Evolutionary conservation across 371 early-diverging fungal species (phyloP).

Genomic region (Apophysomyces elegans): DNA sequence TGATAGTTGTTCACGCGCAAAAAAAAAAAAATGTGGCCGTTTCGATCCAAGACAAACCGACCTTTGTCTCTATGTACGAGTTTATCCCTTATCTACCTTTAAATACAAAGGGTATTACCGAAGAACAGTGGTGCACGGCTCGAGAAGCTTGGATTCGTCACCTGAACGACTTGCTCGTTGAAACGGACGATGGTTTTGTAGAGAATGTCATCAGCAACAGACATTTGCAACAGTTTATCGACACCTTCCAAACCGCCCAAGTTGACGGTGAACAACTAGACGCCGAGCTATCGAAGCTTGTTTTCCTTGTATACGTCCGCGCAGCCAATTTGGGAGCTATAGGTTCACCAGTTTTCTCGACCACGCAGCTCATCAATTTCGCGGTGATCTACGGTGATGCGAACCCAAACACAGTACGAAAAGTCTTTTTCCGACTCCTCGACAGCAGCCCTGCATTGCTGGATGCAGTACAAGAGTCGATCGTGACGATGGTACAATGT

Average conservation of each 20-base stretch:
- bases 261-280: conserved; percentile 10
- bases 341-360: conserved; percentile 11
- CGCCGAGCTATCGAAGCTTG: conserved; percentile 15
- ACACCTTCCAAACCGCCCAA: conserved; percentile 11
- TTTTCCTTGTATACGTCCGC: conserved; percentile 23
- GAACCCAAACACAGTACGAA: conserved; percentile 16
- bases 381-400: conserved; percentile 18
- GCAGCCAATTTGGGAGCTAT: conserved; percentile 4
- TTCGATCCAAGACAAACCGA: neutral
- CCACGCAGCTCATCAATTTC: conserved; percentile 13
- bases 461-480: neutral
- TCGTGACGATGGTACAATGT: neutral
- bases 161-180: conserved; percentile 14
- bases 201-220: conserved; percentile 14
- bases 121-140: conserved; percentile 20
- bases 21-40: neutral
- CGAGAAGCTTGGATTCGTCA: conserved; percentile 19
- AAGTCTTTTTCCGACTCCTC: conserved; percentile 12
- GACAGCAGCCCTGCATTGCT: neutral
- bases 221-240: conserved; percentile 17
- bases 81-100: conserved; percentile 24
- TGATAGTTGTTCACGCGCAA: neutral
- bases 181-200: conserved; percentile 18
- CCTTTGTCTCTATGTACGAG: conserved; percentile 12
- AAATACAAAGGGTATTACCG: conserved; percentile 9